These are phyloP conservation scores for Pythium folliculosum DNA, from an alignment of 352 stramenopile species.

Conservation along the genomic window DNA sequence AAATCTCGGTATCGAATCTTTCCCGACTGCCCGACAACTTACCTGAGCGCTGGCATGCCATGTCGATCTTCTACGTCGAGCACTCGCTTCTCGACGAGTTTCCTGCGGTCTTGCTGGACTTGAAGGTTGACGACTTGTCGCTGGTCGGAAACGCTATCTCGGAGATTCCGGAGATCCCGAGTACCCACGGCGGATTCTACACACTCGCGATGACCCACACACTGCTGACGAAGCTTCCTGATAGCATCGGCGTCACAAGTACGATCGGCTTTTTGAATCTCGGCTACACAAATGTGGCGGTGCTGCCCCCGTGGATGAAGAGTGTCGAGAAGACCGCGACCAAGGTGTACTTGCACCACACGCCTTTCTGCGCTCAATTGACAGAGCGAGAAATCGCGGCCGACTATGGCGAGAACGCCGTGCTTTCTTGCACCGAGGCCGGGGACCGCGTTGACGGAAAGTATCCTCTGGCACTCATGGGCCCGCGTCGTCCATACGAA, in stretches of 20 bases:
- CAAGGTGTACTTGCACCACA: constrained; percentile 20
- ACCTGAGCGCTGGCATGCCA: constrained; percentile 20
- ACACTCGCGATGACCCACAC: constrained; percentile 24
- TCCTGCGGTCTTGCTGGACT: constrained; percentile 12
- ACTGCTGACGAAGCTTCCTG: constrained; percentile 30
- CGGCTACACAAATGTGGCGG: constrained; percentile 30
- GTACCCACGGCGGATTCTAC: constrained; percentile 13
- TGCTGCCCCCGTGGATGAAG: constrained; percentile 35
- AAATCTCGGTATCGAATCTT: constrained; percentile 30
- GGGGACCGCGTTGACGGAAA: constrained; percentile 10
- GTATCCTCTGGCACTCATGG: constrained; percentile 12
- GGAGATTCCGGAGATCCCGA: constrained; percentile 6
- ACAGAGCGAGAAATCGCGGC: constrained; percentile 1
- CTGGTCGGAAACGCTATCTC: constrained; percentile 26
- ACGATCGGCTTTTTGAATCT: constrained; percentile 37
- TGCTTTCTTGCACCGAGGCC: constrained; percentile 6
- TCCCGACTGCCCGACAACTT: constrained; percentile 23
- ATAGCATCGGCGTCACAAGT: constrained; percentile 13
- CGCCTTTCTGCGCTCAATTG: constrained; percentile 18
- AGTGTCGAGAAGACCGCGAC: neutral
- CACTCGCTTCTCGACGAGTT: constrained; percentile 21
- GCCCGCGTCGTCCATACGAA: constrained; percentile 6
- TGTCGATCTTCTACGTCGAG: constrained; percentile 32
- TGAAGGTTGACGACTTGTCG: constrained; percentile 25
- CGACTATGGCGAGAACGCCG: constrained; percentile 6